Conservation (phyloP, 2,329 filamentous ascomycete genomes). For the Metarhizium rileyi region DNA sequence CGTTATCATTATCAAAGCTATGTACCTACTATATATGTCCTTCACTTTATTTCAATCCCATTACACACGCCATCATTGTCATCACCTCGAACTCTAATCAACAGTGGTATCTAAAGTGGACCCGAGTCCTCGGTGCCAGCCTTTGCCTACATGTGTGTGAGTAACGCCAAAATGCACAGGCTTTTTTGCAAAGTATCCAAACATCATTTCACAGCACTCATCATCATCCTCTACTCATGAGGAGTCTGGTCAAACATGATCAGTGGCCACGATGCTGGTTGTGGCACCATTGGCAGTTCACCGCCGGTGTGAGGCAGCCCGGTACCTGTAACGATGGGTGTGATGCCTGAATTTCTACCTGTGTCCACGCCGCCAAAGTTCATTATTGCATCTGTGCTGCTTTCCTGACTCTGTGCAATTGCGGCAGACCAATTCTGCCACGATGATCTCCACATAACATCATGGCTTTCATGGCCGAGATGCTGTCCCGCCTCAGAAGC, state of each 20-base stretch:
- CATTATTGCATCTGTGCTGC: constrained; percentile 38
- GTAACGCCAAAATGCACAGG: background rate
- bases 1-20: too few relatives aligned
- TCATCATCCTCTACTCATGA: constrained; percentile 2
- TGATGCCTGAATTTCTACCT: background rate
- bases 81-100: background rate
- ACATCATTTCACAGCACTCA: background rate
- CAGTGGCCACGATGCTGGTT: constrained; percentile 21
- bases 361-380: constrained; percentile 28
- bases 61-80: background rate
- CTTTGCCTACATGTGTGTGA: background rate
- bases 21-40: too few relatives aligned
- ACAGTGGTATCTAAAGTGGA: background rate
- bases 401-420: constrained; percentile 38
- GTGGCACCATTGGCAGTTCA: constrained; percentile 18
- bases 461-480: constrained; percentile 17
- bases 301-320: constrained; percentile 1
- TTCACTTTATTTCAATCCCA: background rate
- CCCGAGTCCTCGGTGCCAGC: background rate
- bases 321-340: constrained; percentile 4
- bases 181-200: background rate
- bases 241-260: constrained; percentile 20
- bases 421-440: constrained; percentile 48
- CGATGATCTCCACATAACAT: constrained; percentile 32
- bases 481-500: constrained; percentile 23